Percentiles rank a stretch among this genome's conserved stretches.
Evolutionary conservation across 495 filamentous ascomycete species (phyloP).

Genomic region (Penicillium nucicola): DNA sequence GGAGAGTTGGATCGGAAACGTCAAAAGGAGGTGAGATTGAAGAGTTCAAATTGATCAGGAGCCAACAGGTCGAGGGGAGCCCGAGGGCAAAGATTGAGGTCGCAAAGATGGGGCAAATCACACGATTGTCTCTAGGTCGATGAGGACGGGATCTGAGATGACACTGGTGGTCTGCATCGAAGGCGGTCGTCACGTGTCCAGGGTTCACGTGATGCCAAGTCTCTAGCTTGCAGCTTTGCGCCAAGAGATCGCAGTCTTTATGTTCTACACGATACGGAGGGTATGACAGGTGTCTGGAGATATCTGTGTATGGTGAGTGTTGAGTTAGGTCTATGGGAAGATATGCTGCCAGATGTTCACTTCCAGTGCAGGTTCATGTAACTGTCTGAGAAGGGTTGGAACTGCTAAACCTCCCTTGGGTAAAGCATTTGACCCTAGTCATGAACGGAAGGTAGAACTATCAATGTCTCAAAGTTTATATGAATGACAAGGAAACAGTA

Average conservation of each 20-base stretch:
- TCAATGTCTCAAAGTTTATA: too few relatives aligned
- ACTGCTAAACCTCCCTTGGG: too few relatives aligned
- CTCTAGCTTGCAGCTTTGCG: conserved; percentile 3
- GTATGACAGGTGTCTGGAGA: not conserved
- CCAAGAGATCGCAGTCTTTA: not conserved
- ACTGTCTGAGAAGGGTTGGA: too few relatives aligned
- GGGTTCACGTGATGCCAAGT: conserved; percentile 33
- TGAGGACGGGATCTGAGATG: conserved; percentile 21
- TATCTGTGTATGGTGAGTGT: too few relatives aligned
- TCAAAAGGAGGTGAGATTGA: conserved; percentile 26
- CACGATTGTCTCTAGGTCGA: conserved; percentile 22
- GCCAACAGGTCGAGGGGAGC: conserved; percentile 7
- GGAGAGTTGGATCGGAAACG: conserved; percentile 29
- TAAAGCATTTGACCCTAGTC: too few relatives aligned
- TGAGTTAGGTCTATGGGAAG: too few relatives aligned
- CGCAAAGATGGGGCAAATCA: conserved; percentile 14
- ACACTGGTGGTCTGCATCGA: conserved; percentile 41
- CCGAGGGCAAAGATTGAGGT: conserved; percentile 8
- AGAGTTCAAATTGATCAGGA: conserved; percentile 13
- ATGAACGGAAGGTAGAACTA: too few relatives aligned
- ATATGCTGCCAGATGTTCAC: too few relatives aligned
- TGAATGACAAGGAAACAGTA: too few relatives aligned
- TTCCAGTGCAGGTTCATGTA: too few relatives aligned
- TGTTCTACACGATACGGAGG: not conserved
- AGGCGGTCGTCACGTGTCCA: conserved; percentile 35